phyloP scores from a whole-genome alignment of 495 filamentous ascomycete species.

The Trichoderma orchidacearum region DNA sequence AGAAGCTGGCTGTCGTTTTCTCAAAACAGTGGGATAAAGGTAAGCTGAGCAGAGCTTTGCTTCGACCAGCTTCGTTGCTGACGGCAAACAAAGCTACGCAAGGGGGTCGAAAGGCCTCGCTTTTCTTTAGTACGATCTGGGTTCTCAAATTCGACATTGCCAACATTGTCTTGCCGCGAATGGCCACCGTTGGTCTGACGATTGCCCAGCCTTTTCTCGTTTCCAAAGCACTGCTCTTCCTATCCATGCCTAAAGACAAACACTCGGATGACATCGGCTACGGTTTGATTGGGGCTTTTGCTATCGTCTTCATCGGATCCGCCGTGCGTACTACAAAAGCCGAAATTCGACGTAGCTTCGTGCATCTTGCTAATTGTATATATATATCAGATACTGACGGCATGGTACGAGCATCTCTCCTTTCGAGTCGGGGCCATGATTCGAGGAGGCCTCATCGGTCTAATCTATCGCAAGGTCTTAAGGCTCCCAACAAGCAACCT shows the following conservation, averaged over 20 bases:
- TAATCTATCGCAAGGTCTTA: slow-evolving; percentile 41
- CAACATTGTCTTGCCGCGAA: slow-evolving; percentile 27
- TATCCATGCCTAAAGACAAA: slow-evolving; percentile 23
- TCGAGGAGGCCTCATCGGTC: slow-evolving; percentile 41
- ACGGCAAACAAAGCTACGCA: not conserved
- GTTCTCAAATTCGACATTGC: slow-evolving; percentile 30
- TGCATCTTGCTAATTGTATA: too few species aligned
- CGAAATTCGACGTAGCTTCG: too few species aligned
- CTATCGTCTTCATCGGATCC: slow-evolving; percentile 15
- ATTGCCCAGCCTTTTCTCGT: slow-evolving; percentile 56
- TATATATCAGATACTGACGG: slow-evolving; percentile 16
- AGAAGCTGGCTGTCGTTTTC: slow-evolving; percentile 18
- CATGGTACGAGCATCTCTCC: slow-evolving; percentile 42
- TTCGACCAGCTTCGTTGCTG: not conserved
- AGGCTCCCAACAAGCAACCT: slow-evolving; percentile 21
- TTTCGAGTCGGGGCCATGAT: slow-evolving; percentile 46
- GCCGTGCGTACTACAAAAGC: slow-evolving; percentile 6
- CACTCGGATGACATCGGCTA: slow-evolving; percentile 31
- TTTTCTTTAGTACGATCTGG: slow-evolving; percentile 24
- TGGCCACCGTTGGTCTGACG: slow-evolving; percentile 38
- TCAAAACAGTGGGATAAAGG: slow-evolving; percentile 14
- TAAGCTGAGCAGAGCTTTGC: not conserved
- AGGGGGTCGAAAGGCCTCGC: slow-evolving; percentile 10
- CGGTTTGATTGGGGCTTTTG: slow-evolving; percentile 20
- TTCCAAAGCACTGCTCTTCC: slow-evolving; percentile 32